Base-by-base conservation (phyloP, 768 basidiomycete genomes). In the Lanmaoa rubissima region DNA sequence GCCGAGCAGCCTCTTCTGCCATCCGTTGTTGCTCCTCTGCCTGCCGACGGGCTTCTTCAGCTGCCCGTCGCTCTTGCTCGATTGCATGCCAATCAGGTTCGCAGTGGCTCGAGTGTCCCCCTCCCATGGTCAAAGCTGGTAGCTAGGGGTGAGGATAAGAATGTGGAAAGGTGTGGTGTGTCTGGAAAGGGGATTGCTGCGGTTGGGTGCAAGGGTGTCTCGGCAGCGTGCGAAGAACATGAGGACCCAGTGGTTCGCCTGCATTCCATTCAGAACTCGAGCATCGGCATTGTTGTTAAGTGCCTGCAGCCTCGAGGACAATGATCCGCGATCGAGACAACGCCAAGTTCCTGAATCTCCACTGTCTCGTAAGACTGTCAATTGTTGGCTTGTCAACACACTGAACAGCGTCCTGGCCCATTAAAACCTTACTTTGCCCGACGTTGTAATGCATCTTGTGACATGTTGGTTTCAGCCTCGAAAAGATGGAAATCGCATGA, bases 31-130 rank as follows among this genome's bases (percentile, higher is more conserved):
- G 58, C 4, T 67, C 60, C 32, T 70, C 68, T 31, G 65, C 68
- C n/a, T 34, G n/a, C 19, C 35, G 58, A 49, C 60, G 66, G 8
- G 60, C 59, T 55, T 39, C 51, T 52, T 71, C 70, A 0, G 59
- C 64, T 31, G 48, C 60, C 3, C 28, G 55, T 50, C 57, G 62
- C 35, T 58, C 24, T 39, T 24, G 64, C 13, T 65, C 66, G 17
- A 65, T 70, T 31, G 65, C 63, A 9, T 32, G 52, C 61, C 70
- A 68, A 11, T 64, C 56, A 1, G 61, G 69, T 47, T 65, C 65
- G 4, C 45, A 52, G 31, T 70, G 63, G 24, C 40, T 63, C 11
- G 69, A 70, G n/a, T 65, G 61, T 11, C 59, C 57, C 19, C 63
- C 68, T 13, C 70, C 70, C 68, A 72, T 72, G 16, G 54, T 45